Evolutionary conservation across 805 yeast species (phyloP).

Genomic region (Saccharomyces jurei): DNA sequence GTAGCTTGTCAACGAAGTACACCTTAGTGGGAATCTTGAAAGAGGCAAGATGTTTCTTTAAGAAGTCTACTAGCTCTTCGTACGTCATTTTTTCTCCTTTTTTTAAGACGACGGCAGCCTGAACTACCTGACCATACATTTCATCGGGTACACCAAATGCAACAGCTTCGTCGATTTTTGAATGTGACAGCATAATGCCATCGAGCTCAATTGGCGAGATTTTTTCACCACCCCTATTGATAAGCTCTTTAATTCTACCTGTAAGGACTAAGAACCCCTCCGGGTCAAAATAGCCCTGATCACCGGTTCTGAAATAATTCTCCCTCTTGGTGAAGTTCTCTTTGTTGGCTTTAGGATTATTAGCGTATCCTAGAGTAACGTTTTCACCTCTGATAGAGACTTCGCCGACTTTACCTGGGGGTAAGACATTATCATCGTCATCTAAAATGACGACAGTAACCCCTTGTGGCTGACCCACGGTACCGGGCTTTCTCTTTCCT

Average conservation of each 20-base stretch:
- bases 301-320: slow-evolving; percentile 71
- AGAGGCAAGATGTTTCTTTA: slow-evolving; percentile 40
- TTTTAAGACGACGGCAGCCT: slow-evolving; percentile 59
- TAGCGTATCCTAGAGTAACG: slow-evolving; percentile 64
- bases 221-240: slow-evolving; percentile 73
- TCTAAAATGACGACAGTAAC: slow-evolving; percentile 54
- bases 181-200: slow-evolving; percentile 49
- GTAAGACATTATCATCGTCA: slow-evolving; percentile 38
- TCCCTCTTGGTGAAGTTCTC: slow-evolving; percentile 50
- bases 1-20: slow-evolving; percentile 52
- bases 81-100: slow-evolving; percentile 32
- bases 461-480: slow-evolving; percentile 68
- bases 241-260: slow-evolving; percentile 66
- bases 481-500: slow-evolving; percentile 57
- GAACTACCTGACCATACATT: slow-evolving; percentile 63
- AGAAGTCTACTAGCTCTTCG: slow-evolving; percentile 39
- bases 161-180: slow-evolving; percentile 62
- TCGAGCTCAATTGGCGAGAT: slow-evolving; percentile 69
- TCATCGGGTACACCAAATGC: slow-evolving; percentile 60
- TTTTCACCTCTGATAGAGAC: slow-evolving; percentile 60
- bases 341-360: slow-evolving; percentile 61
- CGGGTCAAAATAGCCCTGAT: slow-evolving; percentile 55
- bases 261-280: slow-evolving; percentile 56
- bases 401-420: slow-evolving; percentile 56
- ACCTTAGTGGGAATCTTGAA: slow-evolving; percentile 56